Evolutionary conservation across 1,139 yeast genomes (phyloP).

Genomic region (Wickerhamomyces sp.): DNA sequence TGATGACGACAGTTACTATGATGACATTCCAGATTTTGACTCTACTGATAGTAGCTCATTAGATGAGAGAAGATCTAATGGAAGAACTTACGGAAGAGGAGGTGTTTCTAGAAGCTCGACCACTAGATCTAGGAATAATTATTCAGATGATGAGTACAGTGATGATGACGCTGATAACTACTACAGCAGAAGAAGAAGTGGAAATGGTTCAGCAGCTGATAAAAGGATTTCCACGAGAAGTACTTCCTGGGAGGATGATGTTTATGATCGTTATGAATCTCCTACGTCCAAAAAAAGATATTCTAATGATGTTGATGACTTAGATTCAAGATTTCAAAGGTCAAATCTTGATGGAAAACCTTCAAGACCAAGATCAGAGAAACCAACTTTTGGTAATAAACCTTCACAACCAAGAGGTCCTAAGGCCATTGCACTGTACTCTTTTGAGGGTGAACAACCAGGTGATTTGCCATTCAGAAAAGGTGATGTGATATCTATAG

Average conservation of each 20-base stretch:
- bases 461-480: constrained; percentile 91
- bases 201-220: constrained; percentile 24
- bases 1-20: constrained; percentile 46
- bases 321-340: constrained; percentile 29
- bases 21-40: constrained; percentile 69
- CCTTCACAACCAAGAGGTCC: constrained; percentile 41
- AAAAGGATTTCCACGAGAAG: constrained; percentile 25
- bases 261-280: constrained; percentile 49
- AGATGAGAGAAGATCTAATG: constrained; percentile 26
- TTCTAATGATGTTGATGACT: constrained; percentile 28
- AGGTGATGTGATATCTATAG: constrained; percentile 90
- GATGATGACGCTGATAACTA: constrained; percentile 25
- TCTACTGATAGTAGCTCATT: constrained; percentile 35
- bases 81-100: constrained; percentile 20
- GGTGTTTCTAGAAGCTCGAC: constrained; percentile 13
- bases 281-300: constrained; percentile 13
- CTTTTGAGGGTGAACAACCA: constrained; percentile 84
- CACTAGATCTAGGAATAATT: constrained; percentile 7
- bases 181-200: constrained; percentile 31
- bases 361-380: constrained; percentile 42
- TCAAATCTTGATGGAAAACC: constrained; percentile 27
- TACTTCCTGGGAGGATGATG: constrained; percentile 79
- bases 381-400: constrained; percentile 41
- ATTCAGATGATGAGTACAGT: constrained; percentile 20
- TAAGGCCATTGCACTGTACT: constrained; percentile 85